A percentile compares a stretch with the other conserved stretches of the same genome.
phyloP scores from a whole-genome alignment of 106 monocot species.

The Dendrobium nobile region DNA sequence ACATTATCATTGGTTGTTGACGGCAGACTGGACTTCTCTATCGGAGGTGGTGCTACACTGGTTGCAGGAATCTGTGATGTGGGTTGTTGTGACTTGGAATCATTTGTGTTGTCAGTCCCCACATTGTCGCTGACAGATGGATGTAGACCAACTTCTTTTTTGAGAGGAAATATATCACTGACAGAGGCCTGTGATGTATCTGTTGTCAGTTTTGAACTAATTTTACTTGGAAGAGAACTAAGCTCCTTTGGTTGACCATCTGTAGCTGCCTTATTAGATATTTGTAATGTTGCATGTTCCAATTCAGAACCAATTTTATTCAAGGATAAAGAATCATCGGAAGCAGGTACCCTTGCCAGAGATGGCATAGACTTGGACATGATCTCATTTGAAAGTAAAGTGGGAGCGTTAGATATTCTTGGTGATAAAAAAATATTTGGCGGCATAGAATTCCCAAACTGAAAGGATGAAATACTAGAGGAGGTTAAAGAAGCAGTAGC shows the following conservation, averaged over 20 bases:
- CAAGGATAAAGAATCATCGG: not conserved
- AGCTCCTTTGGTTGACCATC: not conserved
- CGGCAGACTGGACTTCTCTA: not conserved
- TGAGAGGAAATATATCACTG: not conserved
- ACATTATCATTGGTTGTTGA: conserved; percentile 4
- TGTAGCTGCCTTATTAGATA: not conserved
- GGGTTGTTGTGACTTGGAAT: conserved; percentile 14
- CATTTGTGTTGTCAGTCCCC: not conserved
- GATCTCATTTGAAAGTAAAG: conserved; percentile 3
- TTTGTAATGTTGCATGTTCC: conserved; percentile 9
- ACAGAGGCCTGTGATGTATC: not conserved
- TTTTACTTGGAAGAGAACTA: not conserved
- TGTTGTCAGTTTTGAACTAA: not conserved
- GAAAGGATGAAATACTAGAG: conserved; percentile 10
- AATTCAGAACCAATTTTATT: conserved; percentile 14
- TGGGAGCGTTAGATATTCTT: conserved; percentile 2
- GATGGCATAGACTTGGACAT: conserved; percentile 11
- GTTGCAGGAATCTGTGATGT: conserved; percentile 13
- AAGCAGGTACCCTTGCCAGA: conserved; percentile 1
- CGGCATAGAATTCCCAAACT: conserved; percentile 1
- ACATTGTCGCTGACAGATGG: not conserved
- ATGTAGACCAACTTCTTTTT: not conserved
- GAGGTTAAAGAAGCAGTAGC: not conserved
- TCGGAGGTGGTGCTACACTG: not conserved
- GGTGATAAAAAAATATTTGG: conserved; percentile 3